Evolutionary conservation across 805 yeast species (phyloP).

Genomic region (Candida maesae): DNA sequence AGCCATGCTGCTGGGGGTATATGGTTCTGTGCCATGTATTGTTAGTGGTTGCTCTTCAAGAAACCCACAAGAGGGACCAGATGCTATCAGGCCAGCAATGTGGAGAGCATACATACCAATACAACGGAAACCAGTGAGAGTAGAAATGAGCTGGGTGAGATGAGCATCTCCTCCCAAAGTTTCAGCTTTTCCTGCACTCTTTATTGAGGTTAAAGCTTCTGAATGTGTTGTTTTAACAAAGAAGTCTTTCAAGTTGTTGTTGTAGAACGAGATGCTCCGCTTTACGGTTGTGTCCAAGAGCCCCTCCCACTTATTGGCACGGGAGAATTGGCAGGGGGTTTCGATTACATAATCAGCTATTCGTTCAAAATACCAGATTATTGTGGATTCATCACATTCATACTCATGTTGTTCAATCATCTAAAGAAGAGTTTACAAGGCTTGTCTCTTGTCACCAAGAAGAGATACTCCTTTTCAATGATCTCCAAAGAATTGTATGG

Average conservation of each 20-base stretch:
- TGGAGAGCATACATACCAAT: constrained; percentile 14
- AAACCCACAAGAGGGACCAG: not conserved
- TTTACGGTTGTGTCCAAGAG: too few species aligned
- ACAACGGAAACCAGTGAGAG: constrained; percentile 18
- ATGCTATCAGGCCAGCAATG: too few species aligned
- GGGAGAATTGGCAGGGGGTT: too few species aligned
- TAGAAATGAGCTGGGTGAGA: constrained; percentile 11
- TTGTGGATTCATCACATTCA: too few species aligned
- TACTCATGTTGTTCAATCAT: not conserved
- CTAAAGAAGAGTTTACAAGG: constrained; percentile 35
- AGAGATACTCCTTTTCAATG: constrained; percentile 61
- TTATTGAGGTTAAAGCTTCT: too few species aligned
- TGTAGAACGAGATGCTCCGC: too few species aligned
- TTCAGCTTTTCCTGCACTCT: too few species aligned
- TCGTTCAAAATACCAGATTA: too few species aligned
- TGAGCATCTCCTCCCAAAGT: constrained; percentile 11
- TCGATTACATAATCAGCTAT: too few species aligned
- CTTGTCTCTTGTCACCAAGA: constrained; percentile 51
- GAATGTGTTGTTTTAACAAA: too few species aligned
- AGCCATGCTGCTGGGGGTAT: constrained; percentile 41
- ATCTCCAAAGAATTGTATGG: constrained; percentile 28
- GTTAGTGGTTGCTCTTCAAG: not conserved
- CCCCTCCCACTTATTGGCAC: too few species aligned
- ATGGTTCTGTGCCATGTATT: constrained; percentile 29
- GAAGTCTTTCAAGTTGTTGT: too few species aligned